Percentiles rank a stretch among this genome's conserved stretches.
Evolutionary conservation across 2,329 filamentous ascomycete species (phyloP).

Genomic region (Aspergillus costaricaensis): DNA sequence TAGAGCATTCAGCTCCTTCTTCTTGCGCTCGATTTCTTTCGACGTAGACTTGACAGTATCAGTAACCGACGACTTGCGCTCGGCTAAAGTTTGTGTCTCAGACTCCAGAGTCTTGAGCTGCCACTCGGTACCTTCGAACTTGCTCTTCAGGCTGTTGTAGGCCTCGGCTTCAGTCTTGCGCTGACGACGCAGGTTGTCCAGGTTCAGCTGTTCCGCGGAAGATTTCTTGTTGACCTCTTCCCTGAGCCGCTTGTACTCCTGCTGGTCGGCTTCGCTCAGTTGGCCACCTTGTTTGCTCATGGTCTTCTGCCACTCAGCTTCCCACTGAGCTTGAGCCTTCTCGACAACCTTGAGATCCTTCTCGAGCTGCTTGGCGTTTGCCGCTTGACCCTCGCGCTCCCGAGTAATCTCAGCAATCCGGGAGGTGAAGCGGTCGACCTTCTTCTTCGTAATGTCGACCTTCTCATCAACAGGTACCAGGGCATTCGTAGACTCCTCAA

Average conservation of each 20-base stretch:
- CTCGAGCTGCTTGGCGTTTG: conserved; percentile 70
- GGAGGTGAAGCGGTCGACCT: conserved; percentile 67
- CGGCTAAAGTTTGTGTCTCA: conserved; percentile 68
- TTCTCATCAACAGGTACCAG: conserved; percentile 92
- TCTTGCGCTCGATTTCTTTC: conserved; percentile 80
- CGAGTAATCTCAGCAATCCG: conserved; percentile 71
- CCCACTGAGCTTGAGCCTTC: conserved; percentile 85
- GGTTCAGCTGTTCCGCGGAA: conserved; percentile 75
- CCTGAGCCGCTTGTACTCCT: conserved; percentile 83
- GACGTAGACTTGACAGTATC: conserved; percentile 66
- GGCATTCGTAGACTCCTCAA: conserved; percentile 82
- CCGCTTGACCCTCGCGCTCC: conserved; percentile 72
- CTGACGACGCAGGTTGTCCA: conserved; percentile 85
- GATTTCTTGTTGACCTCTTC: conserved; percentile 82
- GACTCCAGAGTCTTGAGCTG: conserved; percentile 71
- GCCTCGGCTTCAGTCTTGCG: conserved; percentile 90
- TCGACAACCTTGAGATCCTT: conserved; percentile 83
- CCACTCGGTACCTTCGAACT: conserved; percentile 76
- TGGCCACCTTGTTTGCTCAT: conserved; percentile 85
- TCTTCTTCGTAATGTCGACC: conserved; percentile 73
- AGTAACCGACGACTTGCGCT: conserved; percentile 67
- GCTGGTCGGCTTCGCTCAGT: conserved; percentile 80
- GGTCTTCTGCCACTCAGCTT: conserved; percentile 80
- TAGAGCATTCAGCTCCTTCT: conserved; percentile 83
- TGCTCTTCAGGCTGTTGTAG: conserved; percentile 83